Percentiles rank a stretch among this genome's conserved stretches.
Evolutionary conservation across 2,329 filamentous ascomycete genomes (phyloP).

Genomic region (Fusarium anguioides): DNA sequence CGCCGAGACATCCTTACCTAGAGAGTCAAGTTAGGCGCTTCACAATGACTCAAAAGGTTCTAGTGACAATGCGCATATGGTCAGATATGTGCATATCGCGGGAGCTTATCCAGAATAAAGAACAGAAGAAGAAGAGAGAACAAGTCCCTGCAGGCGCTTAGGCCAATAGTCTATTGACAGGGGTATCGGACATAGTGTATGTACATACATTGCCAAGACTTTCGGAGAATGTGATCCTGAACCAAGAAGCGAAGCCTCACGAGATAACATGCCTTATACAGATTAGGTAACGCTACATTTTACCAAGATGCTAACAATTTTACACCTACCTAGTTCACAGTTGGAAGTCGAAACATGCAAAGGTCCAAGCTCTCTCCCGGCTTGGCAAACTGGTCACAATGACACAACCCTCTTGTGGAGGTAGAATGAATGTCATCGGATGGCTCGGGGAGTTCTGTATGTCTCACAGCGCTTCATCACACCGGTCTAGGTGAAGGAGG

Average conservation of each 20-base stretch:
- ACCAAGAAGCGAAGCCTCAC: not conserved
- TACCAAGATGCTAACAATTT: not conserved
- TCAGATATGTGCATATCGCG: not conserved
- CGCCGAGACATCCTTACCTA: not conserved
- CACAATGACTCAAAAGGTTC: too few relatives aligned
- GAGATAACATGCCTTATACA: not conserved
- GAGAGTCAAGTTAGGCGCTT: not conserved
- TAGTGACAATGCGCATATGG: not conserved
- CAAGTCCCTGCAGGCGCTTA: not conserved
- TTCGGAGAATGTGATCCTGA: not conserved
- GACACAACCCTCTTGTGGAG: not conserved
- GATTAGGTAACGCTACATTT: not conserved
- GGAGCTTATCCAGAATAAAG: not conserved
- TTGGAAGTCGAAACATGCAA: not conserved
- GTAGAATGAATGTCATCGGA: not conserved
- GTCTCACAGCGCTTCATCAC: not conserved
- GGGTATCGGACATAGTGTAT: not conserved
- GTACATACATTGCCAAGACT: not conserved
- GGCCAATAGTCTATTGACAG: not conserved
- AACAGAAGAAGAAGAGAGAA: not conserved
- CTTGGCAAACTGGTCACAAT: not conserved
- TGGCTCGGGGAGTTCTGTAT: not conserved
- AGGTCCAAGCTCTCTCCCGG: not conserved
- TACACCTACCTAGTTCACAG: not conserved
- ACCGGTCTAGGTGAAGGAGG: not conserved